Conservation (phyloP, 352 stramenopile genomes). For the Phytophthora kernoviae region DNA sequence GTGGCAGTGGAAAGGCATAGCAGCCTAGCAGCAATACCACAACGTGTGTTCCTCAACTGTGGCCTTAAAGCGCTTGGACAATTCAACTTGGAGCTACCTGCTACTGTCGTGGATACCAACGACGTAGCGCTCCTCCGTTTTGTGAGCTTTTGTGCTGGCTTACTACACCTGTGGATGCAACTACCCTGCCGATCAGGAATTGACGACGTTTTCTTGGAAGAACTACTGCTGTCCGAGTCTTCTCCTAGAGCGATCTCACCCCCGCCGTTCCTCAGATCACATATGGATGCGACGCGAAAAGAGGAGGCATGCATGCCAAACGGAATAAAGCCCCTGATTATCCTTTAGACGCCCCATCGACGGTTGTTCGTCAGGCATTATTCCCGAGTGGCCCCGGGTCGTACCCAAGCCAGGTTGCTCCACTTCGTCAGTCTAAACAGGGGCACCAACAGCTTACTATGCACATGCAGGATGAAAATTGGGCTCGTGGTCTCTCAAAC, state of each 20-base stretch:
- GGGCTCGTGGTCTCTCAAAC: conserved; percentile 10
- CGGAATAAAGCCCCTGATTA: conserved; percentile 39
- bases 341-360: conserved; percentile 37
- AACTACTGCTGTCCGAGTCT: conserved; percentile 36
- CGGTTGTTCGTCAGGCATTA: conserved; percentile 44
- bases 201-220: conserved; percentile 43
- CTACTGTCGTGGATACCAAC: neutral
- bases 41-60: too few relatives aligned
- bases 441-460: conserved; percentile 9
- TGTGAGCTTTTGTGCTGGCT: neutral
- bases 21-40: neutral
- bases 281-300: conserved; percentile 22
- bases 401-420: conserved; percentile 43
- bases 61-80: neutral
- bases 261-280: neutral
- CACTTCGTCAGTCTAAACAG: conserved; percentile 31
- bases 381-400: conserved; percentile 48
- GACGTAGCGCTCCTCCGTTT: neutral
- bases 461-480: conserved; percentile 11
- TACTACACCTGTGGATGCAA: conserved; percentile 22
- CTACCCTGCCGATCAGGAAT: conserved; percentile 10
- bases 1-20: neutral
- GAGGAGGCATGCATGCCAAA: conserved; percentile 15
- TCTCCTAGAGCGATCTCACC: conserved; percentile 16
- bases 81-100: neutral